Evolutionary conservation across 2,329 filamentous ascomycete species (phyloP).

Genomic region (Cryphonectria naterciae): DNA sequence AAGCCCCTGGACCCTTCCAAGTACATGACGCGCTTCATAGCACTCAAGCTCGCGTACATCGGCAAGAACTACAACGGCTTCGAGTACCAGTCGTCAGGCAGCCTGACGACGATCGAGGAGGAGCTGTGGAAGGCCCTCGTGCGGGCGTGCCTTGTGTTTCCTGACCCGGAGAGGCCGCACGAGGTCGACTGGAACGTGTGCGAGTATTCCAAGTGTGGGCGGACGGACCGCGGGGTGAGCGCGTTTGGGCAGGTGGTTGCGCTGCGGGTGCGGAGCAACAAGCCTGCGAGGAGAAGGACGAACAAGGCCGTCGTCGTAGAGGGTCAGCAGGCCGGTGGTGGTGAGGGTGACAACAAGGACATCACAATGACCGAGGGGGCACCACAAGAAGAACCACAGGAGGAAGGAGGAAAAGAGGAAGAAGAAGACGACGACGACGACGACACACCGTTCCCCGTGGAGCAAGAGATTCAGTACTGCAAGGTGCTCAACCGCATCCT

Average conservation of each 20-base stretch:
- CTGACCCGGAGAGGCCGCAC: conserved; percentile 64
- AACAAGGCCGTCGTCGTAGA: neutral
- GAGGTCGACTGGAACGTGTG: conserved; percentile 79
- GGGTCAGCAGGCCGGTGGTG: conserved; percentile 32
- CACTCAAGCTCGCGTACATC: conserved; percentile 91
- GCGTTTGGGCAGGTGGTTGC: conserved; percentile 96
- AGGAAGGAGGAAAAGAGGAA: conserved; percentile 23
- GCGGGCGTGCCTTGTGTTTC: conserved; percentile 73
- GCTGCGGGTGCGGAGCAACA: conserved; percentile 78
- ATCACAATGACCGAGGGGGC: conserved; percentile 23
- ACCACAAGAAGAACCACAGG: conserved; percentile 6
- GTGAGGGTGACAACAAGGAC: conserved; percentile 15
- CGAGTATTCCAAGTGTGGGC: conserved; percentile 93
- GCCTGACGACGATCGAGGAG: conserved; percentile 84
- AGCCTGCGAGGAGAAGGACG: conserved; percentile 54
- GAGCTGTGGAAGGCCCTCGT: conserved; percentile 89
- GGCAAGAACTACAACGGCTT: conserved; percentile 92
- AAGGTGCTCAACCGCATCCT: conserved; percentile 84
- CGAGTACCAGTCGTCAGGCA: conserved; percentile 78
- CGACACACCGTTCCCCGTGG: conserved; percentile 65
- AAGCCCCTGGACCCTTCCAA: conserved; percentile 74
- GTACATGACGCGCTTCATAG: conserved; percentile 83
- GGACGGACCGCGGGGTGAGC: conserved; percentile 91
- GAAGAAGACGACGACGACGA: conserved; percentile 33
- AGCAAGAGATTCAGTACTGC: conserved; percentile 83